phyloP scores from a whole-genome alignment of 1,284 basidiomycete genomes.

The Anthracocystis panici-leucophaei region DNA sequence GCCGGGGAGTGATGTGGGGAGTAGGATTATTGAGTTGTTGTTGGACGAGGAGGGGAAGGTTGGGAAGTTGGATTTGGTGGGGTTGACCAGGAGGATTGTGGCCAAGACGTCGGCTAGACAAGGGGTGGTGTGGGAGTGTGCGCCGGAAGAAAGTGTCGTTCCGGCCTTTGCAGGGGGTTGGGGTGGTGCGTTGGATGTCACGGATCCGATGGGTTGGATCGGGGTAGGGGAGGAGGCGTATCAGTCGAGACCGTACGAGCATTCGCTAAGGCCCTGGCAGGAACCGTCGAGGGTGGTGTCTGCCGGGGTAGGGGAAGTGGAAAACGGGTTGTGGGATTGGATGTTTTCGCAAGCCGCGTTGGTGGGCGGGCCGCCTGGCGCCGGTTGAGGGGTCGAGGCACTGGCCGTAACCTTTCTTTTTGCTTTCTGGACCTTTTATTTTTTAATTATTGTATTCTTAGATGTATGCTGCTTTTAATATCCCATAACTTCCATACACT shows the following conservation, averaged over 20 bases:
- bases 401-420: no score
- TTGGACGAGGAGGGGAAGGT: constrained; percentile 34
- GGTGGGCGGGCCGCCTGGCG: constrained; percentile 16
- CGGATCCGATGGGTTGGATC: constrained; percentile 19
- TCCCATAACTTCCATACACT: no score
- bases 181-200: constrained; percentile 3
- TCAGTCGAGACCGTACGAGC: constrained; percentile 23
- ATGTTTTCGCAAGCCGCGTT: constrained; percentile 31
- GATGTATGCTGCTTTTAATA: no score
- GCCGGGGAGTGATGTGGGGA: constrained; percentile 42
- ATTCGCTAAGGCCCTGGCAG: constrained; percentile 41
- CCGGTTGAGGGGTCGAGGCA: constrained; percentile 23
- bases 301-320: no score
- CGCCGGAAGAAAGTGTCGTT: constrained; percentile 32
- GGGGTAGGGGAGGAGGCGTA: constrained; percentile 6
- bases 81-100: constrained; percentile 26
- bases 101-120: constrained; percentile 8
- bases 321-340: constrained; percentile 42
- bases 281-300: constrained; percentile 6
- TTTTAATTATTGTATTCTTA: no score
- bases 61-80: constrained; percentile 14
- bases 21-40: constrained; percentile 50
- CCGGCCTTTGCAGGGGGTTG: constrained; percentile 35
- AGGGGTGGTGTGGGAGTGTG: constrained; percentile 26
- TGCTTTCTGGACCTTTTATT: no score